These are phyloP conservation scores for Aspergillus heteromorphus DNA, from an alignment of 495 filamentous ascomycete species.

Conservation along the genomic window DNA sequence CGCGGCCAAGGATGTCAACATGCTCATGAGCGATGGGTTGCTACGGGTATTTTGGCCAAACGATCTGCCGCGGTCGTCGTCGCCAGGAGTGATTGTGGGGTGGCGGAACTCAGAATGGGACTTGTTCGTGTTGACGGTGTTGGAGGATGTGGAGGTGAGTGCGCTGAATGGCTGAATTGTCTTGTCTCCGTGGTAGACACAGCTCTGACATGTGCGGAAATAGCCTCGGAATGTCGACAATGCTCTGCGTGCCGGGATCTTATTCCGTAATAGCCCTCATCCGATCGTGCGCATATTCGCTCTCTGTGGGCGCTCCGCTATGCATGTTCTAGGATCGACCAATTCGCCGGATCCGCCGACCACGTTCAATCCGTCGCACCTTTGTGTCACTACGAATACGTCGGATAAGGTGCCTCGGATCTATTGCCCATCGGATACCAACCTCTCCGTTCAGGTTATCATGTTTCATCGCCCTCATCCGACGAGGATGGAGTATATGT, in stretches of 20 bases:
- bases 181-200: background rate
- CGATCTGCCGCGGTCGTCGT: constrained; percentile 67
- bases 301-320: constrained; percentile 72
- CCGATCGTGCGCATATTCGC: constrained; percentile 74
- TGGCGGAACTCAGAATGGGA: constrained; percentile 93
- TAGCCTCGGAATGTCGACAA: constrained; percentile 75
- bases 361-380: constrained; percentile 61
- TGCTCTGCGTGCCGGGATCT: constrained; percentile 75
- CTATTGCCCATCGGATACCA: constrained; percentile 56
- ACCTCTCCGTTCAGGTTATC: constrained; percentile 74
- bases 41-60: constrained; percentile 98
- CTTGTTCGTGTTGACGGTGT: constrained; percentile 79
- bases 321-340: constrained; percentile 79
- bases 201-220: constrained; percentile 6
- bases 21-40: constrained; percentile 75
- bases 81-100: constrained; percentile 81
- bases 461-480: constrained; percentile 84
- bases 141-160: constrained; percentile 84
- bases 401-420: constrained; percentile 60
- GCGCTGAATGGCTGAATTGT: constrained; percentile 48
- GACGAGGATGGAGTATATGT: constrained; percentile 93
- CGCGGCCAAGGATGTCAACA: constrained; percentile 71
- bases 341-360: constrained; percentile 51
- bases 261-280: constrained; percentile 79
- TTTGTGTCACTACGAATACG: constrained; percentile 59